phyloP scores from a whole-genome alignment of 2,329 filamentous ascomycete genomes.

The Onygenales sp. region DNA sequence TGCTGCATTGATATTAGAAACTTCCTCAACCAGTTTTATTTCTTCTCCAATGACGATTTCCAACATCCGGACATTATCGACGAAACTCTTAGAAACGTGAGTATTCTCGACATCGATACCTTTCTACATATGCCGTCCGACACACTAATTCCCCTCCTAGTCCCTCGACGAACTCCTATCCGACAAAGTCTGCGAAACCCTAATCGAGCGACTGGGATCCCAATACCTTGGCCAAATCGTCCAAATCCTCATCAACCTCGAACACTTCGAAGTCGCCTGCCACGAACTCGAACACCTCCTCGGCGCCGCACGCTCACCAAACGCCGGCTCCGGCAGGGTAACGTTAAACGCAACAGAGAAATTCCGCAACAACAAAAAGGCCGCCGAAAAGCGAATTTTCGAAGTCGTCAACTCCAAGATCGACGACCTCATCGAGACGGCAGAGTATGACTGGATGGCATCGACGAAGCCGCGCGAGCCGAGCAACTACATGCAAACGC shows the following conservation, averaged over 20 bases:
- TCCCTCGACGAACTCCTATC: constrained; percentile 92
- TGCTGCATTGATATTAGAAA: constrained; percentile 98
- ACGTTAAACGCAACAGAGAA: constrained; percentile 73
- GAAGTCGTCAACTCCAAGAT: constrained; percentile 98
- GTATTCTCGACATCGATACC: constrained; percentile 21
- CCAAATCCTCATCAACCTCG: constrained; percentile 93
- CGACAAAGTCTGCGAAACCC: constrained; percentile 78
- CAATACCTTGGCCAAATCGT: constrained; percentile 97
- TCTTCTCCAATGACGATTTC: constrained; percentile 94
- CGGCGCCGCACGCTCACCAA: constrained; percentile 73
- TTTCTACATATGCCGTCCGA: constrained; percentile 4
- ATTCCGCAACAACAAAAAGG: constrained; percentile 86
- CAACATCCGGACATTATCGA: constrained; percentile 84
- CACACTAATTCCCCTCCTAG: constrained; percentile 31
- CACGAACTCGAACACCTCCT: constrained; percentile 79
- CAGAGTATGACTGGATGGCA: constrained; percentile 85
- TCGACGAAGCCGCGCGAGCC: constrained; percentile 58
- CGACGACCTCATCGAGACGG: constrained; percentile 91
- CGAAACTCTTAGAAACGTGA: constrained; percentile 66
- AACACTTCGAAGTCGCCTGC: constrained; percentile 93
- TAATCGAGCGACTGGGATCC: constrained; percentile 78
- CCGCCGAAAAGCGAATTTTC: constrained; percentile 93
- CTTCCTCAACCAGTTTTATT: constrained; percentile 96
- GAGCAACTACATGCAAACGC: constrained; percentile 88
- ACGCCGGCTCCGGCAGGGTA: constrained; percentile 64